Evolutionary conservation across 2,329 filamentous ascomycete genomes (phyloP), one percentile per base, ranked within the genome.

Genomic region (Penicillium griseofulvum): DNA sequence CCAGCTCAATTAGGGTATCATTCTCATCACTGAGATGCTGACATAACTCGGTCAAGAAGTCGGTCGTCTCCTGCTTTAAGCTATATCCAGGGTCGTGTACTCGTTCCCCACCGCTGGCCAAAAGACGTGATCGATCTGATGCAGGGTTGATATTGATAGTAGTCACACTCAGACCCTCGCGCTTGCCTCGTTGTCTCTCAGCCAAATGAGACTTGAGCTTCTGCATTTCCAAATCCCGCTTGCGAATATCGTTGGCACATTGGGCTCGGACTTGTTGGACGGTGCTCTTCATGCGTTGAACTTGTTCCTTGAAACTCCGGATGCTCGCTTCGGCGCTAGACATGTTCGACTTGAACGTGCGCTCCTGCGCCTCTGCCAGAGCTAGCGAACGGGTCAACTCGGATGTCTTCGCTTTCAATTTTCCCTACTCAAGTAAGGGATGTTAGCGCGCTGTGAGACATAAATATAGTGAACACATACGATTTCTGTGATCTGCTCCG

Each of bases 21-120:
- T 99, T 99, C 72, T 99, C 94, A 62, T 96, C 90, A 67, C 91
- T 94, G 55, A 97, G 77, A 37, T 85, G 86, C 69, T 89, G 88
- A 29, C 90, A 92, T 55, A 96, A 77, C 67, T 89, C 87, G 0
- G 92, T 94, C 54, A 99, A 78, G 68, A 97, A 97, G 47, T 91
- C 87, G 45, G 93, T 96, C 5, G 93, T 96, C 75, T 97, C 94
- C 70, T 87, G 85, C 65, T 87, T 87, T 57, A 97, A 76, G 64
- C 85, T 89, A 72, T 93, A 87, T 51, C 74, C 81, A 57, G 74
- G 83, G 71, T 76, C 83, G 69, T 74, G 81, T 11, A 83, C 62
- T 42, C 80, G 76, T 9, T 74, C 71, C 8, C 70, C 72, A 9
- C 68, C 72, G 65, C 68, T 39, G 48, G 60, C 44, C 59, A 67